phyloP scores from a whole-genome alignment of 2,329 filamentous ascomycete genomes.

The Ceratocystis alfenasii region DNA sequence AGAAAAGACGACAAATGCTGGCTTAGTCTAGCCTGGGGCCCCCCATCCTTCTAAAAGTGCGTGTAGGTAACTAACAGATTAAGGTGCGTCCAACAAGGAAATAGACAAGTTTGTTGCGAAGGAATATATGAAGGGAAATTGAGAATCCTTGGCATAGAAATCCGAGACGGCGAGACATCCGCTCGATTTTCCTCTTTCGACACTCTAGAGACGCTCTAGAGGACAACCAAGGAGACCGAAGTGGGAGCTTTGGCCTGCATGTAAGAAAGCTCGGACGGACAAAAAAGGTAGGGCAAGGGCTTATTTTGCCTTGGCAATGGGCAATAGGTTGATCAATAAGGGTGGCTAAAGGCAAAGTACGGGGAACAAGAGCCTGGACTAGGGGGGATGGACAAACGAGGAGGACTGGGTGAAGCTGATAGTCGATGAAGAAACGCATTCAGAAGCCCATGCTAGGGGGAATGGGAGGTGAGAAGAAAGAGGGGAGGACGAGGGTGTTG shows the following conservation, averaged over 20 bases:
- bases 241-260: not conserved
- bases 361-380: not conserved
- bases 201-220: not conserved
- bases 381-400: not conserved
- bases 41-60: not conserved
- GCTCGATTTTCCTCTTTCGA: not conserved
- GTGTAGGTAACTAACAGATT: not conserved
- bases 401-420: not conserved
- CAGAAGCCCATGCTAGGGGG: not conserved
- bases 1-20: not conserved
- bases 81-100: not conserved
- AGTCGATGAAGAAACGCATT: not conserved
- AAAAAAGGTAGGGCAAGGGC: not conserved
- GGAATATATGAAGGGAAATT: constrained; percentile 10
- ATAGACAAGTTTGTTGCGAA: not conserved
- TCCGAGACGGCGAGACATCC: not conserved
- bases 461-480: not conserved
- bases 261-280: constrained; percentile 1
- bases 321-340: not conserved
- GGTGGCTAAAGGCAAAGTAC: not conserved
- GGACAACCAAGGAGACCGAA: no score
- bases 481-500: not conserved
- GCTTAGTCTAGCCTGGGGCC: not conserved
- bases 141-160: constrained; percentile 1
- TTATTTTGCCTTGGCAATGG: not conserved